These are phyloP conservation scores for Talaromyces sp. DNA, from an alignment of 2,329 filamentous ascomycete species.

Conservation along the genomic window DNA sequence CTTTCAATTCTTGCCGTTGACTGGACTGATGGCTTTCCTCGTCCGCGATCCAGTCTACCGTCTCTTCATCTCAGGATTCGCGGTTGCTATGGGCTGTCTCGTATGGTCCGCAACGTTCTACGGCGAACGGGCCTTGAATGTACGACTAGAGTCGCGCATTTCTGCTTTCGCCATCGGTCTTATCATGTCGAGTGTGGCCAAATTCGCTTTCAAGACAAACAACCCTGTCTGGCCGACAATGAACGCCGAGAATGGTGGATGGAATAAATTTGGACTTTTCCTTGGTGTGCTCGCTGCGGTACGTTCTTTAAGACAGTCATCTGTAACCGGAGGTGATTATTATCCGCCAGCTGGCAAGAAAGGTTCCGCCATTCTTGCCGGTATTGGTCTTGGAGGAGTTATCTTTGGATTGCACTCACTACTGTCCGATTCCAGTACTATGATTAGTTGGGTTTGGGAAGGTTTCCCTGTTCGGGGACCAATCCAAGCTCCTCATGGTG, in stretches of 20 bases:
- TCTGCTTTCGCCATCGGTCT: slow-evolving; percentile 76
- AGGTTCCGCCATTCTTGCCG: slow-evolving; percentile 66
- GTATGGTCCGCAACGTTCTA: slow-evolving; percentile 80
- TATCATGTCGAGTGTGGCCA: slow-evolving; percentile 77
- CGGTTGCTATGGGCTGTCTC: slow-evolving; percentile 72
- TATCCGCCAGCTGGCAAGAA: slow-evolving; percentile 51
- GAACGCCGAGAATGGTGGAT: slow-evolving; percentile 82
- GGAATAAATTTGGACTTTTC: slow-evolving; percentile 76
- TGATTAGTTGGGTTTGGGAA: slow-evolving; percentile 98
- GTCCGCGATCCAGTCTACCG: slow-evolving; percentile 67
- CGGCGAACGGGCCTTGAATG: slow-evolving; percentile 57
- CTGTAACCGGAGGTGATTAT: slow-evolving; percentile 48
- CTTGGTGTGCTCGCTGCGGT: slow-evolving; percentile 71
- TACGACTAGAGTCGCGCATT: slow-evolving; percentile 72
- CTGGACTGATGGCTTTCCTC: slow-evolving; percentile 73
- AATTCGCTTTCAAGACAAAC: slow-evolving; percentile 90
- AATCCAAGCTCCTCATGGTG: slow-evolving; percentile 82
- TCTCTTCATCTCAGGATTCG: slow-evolving; percentile 75
- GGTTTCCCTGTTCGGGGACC: slow-evolving; percentile 88
- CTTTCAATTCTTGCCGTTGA: slow-evolving; percentile 70
- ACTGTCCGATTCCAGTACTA: slow-evolving; percentile 93
- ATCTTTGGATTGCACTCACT: slow-evolving; percentile 89
- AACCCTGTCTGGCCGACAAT: slow-evolving; percentile 97
- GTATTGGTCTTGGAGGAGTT: slow-evolving; percentile 72
- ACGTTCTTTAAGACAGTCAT: slow-evolving; percentile 65